Evolutionary conservation across 345 rosid species (phyloP).

Genomic region (Firmiana major): DNA sequence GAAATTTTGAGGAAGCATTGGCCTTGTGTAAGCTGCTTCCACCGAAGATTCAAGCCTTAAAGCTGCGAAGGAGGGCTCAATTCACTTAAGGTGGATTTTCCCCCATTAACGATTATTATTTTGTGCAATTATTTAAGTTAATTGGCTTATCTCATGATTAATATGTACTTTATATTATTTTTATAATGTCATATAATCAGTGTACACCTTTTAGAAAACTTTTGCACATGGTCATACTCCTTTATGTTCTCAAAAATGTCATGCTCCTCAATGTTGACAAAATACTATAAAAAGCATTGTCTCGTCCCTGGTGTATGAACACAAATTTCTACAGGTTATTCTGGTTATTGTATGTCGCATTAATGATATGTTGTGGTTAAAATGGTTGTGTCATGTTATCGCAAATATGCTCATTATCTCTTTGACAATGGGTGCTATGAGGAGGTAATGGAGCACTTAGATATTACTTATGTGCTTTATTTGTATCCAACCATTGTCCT

Average conservation of each 20-base stretch:
- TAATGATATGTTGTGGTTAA: not conserved
- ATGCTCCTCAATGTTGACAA: not conserved
- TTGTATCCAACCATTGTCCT: slow-evolving; percentile 83
- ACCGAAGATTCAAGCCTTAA: slow-evolving; percentile 86
- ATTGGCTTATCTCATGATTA: not conserved
- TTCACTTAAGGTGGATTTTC: slow-evolving; percentile 75
- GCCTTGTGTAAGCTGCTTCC: slow-evolving; percentile 96
- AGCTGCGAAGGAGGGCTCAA: slow-evolving; percentile 93
- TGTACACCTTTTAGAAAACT: not conserved
- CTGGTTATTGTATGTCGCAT: not conserved
- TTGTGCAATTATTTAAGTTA: not conserved
- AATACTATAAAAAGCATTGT: not conserved
- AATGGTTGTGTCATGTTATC: slow-evolving; percentile 15
- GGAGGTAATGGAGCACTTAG: slow-evolving; percentile 97
- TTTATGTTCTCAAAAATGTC: not conserved
- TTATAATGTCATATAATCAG: not conserved
- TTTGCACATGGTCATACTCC: not conserved
- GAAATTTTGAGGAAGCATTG: slow-evolving; percentile 98
- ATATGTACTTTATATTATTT: not conserved
- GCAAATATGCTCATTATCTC: slow-evolving; percentile 93
- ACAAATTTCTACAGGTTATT: not conserved
- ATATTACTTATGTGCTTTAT: slow-evolving; percentile 85
- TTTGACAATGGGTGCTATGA: slow-evolving; percentile 92
- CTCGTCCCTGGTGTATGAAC: not conserved
- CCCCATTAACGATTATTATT: not conserved